These are phyloP conservation scores for Quercus cerris DNA, from an alignment of 306 rosid species.

Conservation along the genomic window DNA sequence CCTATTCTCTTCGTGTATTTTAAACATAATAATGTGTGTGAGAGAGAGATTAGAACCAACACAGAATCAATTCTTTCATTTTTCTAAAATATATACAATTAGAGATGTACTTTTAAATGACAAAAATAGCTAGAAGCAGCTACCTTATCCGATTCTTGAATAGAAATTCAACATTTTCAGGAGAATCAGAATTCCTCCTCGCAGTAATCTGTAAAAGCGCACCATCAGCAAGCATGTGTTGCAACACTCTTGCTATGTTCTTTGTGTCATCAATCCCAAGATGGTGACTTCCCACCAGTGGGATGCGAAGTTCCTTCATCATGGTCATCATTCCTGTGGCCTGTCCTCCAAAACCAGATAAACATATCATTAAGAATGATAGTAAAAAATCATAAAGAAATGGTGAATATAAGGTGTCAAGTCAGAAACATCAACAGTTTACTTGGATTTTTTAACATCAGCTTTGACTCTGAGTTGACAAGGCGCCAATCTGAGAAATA, in stretches of 20 bases:
- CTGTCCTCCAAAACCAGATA: constrained; percentile 39
- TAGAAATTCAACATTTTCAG: constrained; percentile 55
- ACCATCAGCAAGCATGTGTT: constrained; percentile 78
- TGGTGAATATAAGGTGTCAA: background rate
- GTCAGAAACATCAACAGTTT: background rate
- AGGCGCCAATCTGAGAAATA: background rate
- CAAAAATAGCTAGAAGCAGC: constrained; percentile 10
- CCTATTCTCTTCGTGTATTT: too few species aligned
- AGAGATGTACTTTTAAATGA: background rate
- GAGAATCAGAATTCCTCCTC: constrained; percentile 51
- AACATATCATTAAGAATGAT: background rate
- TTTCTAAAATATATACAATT: background rate
- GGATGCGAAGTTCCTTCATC: constrained; percentile 80
- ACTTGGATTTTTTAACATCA: background rate
- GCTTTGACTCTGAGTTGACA: background rate
- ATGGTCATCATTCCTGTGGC: constrained; percentile 90
- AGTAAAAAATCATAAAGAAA: background rate
- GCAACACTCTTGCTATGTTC: constrained; percentile 82
- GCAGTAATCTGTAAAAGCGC: constrained; percentile 72
- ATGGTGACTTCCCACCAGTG: constrained; percentile 85
- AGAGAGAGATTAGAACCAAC: background rate
- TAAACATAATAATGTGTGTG: background rate
- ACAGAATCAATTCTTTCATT: background rate
- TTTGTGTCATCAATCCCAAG: constrained; percentile 92
- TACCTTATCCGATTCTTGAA: constrained; percentile 73